These are phyloP conservation scores for Ceratocystis cubensis DNA, from an alignment of 2,329 filamentous ascomycete genomes.

Conservation along the genomic window DNA sequence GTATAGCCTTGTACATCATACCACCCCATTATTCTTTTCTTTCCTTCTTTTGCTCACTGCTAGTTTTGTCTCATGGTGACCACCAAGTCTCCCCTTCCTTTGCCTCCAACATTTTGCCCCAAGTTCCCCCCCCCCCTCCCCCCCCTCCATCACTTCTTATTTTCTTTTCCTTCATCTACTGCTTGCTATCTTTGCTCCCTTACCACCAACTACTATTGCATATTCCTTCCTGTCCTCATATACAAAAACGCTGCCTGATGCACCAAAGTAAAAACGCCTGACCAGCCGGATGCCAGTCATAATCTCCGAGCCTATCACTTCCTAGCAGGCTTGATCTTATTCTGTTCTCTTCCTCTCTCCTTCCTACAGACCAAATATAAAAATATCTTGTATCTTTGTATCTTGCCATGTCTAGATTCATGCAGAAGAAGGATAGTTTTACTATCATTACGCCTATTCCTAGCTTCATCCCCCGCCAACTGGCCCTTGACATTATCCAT, in stretches of 20 bases:
- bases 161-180: background rate
- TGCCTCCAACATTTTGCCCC: background rate
- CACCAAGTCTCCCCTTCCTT: background rate
- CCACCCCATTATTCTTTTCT: background rate
- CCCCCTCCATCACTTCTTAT: background rate
- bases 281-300: background rate
- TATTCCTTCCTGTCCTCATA: background rate
- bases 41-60: background rate
- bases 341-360: background rate
- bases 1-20: background rate
- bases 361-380: background rate
- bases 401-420: conserved; percentile 29
- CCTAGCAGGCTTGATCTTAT: background rate
- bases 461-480: conserved; percentile 55
- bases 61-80: background rate
- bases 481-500: conserved; percentile 61
- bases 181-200: background rate
- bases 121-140: background rate
- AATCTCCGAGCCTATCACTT: background rate
- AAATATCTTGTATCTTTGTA: background rate
- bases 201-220: background rate
- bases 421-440: conserved; percentile 52
- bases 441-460: conserved; percentile 60
- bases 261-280: background rate
- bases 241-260: background rate